phyloP scores from a whole-genome alignment of 768 basidiomycete genomes.

The Pisolithus orientalis region DNA sequence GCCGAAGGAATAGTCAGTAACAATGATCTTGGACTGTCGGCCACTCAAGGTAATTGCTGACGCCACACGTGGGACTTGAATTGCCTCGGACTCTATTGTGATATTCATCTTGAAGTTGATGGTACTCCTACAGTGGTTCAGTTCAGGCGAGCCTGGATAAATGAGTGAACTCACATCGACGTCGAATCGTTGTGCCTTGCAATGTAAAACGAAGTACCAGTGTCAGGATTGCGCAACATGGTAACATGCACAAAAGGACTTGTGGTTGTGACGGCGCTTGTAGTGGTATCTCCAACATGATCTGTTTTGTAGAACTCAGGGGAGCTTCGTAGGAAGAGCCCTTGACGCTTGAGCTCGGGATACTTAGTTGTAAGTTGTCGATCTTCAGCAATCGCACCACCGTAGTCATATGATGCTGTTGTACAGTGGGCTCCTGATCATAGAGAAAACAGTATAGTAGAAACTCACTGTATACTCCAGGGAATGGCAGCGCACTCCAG shows the following conservation, averaged over 20 bases:
- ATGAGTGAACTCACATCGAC: conserved; percentile 44
- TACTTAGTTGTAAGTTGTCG: conserved; percentile 63
- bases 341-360: conserved; percentile 73
- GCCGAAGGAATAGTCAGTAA: conserved; percentile 71
- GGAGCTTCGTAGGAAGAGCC: conserved; percentile 72
- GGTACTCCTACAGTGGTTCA: conserved; percentile 10
- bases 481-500: conserved; percentile 79
- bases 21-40: conserved; percentile 67
- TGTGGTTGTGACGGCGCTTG: conserved; percentile 36
- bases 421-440: not conserved
- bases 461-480: conserved; percentile 55
- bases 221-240: conserved; percentile 62
- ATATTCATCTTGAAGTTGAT: conserved; percentile 57
- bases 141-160: not conserved
- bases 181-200: conserved; percentile 62
- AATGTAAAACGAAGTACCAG: conserved; percentile 60
- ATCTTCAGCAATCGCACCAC: conserved; percentile 61
- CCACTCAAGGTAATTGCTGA: conserved; percentile 55
- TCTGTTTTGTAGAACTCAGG: conserved; percentile 78
- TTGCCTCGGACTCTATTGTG: conserved; percentile 41
- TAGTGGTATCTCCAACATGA: conserved; percentile 58
- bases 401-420: conserved; percentile 72
- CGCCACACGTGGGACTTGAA: conserved; percentile 53
- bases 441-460: not conserved
- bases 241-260: conserved; percentile 53